A percentile compares a stretch with the other conserved stretches of the same genome.
Conservation (phyloP, 2,329 filamentous ascomycete species). For the Fusarium newnesense region DNA sequence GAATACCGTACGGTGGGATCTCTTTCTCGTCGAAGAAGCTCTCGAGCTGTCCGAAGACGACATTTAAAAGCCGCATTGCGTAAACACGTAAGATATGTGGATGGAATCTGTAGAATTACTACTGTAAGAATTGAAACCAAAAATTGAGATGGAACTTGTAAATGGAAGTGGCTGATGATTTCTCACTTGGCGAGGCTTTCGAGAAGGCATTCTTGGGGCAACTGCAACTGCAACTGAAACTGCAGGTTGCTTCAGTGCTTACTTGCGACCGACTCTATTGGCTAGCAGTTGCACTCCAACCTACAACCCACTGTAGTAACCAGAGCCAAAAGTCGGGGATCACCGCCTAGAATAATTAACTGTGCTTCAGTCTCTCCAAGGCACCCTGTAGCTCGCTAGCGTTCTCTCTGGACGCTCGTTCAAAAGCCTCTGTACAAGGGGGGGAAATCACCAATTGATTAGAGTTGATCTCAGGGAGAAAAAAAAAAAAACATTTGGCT, state of each 20-base stretch:
- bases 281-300: no score
- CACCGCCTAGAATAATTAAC: not conserved
- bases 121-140: not conserved
- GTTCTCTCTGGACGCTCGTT: conserved; percentile 32
- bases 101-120: no score
- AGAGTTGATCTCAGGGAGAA: not conserved
- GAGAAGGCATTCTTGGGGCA: conserved; percentile 1
- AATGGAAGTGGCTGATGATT: not conserved
- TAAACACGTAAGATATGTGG: not conserved
- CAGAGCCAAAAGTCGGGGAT: no score
- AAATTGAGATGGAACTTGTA: not conserved
- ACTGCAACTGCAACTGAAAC: not conserved
- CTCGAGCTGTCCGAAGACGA: conserved; percentile 30
- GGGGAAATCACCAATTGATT: not conserved
- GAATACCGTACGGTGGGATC: conserved; percentile 47
- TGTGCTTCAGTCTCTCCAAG: not conserved
- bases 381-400: not conserved
- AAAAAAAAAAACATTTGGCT: not conserved
- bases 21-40: conserved; percentile 33
- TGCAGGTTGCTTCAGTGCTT: not conserved
- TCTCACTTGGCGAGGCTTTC: not conserved
- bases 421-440: conserved; percentile 22
- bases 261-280: no score
- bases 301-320: no score
- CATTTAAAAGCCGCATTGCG: conserved; percentile 46